A percentile compares a stretch with the other conserved stretches of the same genome.
These are phyloP conservation scores for Talaromyces wortmannii DNA, from an alignment of 495 filamentous ascomycete species.

Conservation along the genomic window DNA sequence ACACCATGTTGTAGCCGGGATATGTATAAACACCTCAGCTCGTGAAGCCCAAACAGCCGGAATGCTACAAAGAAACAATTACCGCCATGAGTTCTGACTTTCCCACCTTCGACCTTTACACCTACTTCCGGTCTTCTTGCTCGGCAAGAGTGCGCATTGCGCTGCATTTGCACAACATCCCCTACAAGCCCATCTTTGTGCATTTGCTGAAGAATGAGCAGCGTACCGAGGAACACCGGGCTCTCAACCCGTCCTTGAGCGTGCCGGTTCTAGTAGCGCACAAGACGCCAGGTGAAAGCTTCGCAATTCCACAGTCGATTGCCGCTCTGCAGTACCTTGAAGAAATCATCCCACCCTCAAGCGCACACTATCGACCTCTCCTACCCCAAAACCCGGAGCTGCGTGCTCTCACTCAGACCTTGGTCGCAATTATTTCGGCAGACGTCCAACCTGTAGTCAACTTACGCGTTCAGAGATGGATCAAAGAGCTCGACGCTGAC, in stretches of 20 bases:
- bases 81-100: neutral
- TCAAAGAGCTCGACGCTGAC: slow-evolving; percentile 30
- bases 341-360: slow-evolving; percentile 26
- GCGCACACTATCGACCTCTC: slow-evolving; percentile 11
- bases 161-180: slow-evolving; percentile 36
- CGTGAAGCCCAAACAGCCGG: neutral
- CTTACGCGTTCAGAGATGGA: slow-evolving; percentile 33
- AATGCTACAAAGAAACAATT: neutral
- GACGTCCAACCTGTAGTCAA: slow-evolving; percentile 48
- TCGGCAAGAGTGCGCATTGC: slow-evolving; percentile 48
- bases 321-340: slow-evolving; percentile 49
- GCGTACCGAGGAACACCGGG: slow-evolving; percentile 17
- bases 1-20: neutral
- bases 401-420: slow-evolving; percentile 32
- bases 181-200: slow-evolving; percentile 31
- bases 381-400: slow-evolving; percentile 27
- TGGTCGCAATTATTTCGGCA: slow-evolving; percentile 38
- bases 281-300: slow-evolving; percentile 4
- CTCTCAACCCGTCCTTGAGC: slow-evolving; percentile 40
- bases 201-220: slow-evolving; percentile 42
- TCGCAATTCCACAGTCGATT: slow-evolving; percentile 43
- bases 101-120: slow-evolving; percentile 29
- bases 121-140: slow-evolving; percentile 50
- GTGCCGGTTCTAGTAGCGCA: slow-evolving; percentile 43
- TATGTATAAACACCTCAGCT: neutral